phyloP scores from a whole-genome alignment of 1,284 basidiomycete genomes.

The Malassezia obtusa region DNA sequence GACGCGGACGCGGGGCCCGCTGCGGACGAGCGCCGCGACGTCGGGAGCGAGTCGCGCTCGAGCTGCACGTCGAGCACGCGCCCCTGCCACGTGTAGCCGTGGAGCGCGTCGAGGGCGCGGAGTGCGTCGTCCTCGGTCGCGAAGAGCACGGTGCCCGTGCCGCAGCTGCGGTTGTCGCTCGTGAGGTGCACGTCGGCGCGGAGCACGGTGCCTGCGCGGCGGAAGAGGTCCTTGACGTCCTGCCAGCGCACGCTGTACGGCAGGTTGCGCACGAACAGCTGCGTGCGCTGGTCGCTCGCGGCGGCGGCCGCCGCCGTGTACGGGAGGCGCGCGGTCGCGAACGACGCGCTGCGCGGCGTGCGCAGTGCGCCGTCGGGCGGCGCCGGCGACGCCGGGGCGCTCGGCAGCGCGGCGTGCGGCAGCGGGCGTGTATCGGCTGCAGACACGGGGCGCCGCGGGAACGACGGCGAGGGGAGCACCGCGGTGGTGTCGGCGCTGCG shows the following conservation, averaged over 20 bases:
- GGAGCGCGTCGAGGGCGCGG: slow-evolving; percentile 48
- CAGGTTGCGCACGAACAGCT: slow-evolving; percentile 50
- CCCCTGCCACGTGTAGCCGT: slow-evolving; percentile 49
- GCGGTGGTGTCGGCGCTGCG: background rate
- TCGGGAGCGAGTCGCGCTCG: background rate
- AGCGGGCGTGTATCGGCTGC: background rate
- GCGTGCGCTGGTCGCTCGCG: slow-evolving; percentile 66
- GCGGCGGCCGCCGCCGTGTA: slow-evolving; percentile 20
- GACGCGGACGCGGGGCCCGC: background rate
- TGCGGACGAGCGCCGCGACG: background rate
- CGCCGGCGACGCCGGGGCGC: background rate
- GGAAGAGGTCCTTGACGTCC: slow-evolving; percentile 49
- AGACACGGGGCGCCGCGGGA: background rate
- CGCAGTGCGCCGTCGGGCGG: background rate
- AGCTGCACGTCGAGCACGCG: slow-evolving; percentile 36
- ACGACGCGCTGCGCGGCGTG: background rate
- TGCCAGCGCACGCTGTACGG: slow-evolving; percentile 50
- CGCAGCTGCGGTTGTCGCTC: slow-evolving; percentile 38
- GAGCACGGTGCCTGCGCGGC: slow-evolving; percentile 49
- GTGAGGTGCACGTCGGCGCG: slow-evolving; percentile 49
- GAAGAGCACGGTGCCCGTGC: slow-evolving; percentile 43
- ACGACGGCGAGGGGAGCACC: background rate
- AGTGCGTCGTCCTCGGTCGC: slow-evolving; percentile 47
- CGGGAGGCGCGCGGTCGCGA: background rate
- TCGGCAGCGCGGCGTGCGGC: background rate